Percentiles rank a stretch among this genome's conserved stretches.
These are phyloP conservation scores for Leucoagaricus sp. DNA, from an alignment of 1,284 basidiomycete species.

Conservation along the genomic window DNA sequence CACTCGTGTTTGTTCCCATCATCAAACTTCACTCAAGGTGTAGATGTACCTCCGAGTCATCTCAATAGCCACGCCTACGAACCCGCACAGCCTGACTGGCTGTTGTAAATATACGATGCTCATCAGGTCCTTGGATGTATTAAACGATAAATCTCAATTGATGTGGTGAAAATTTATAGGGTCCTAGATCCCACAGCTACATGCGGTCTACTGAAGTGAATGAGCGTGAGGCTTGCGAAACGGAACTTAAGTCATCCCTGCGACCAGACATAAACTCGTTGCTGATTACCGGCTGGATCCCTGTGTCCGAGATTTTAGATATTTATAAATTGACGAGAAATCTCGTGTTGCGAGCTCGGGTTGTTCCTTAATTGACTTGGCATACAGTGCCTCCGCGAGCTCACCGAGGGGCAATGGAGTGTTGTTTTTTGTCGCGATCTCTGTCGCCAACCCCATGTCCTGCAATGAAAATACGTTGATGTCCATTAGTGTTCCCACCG, in stretches of 20 bases:
- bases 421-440: conserved; percentile 52
- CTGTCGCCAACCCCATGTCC: conserved; percentile 81
- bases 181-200: background rate
- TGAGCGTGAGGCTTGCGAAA: background rate
- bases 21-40: background rate
- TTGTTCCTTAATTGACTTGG: conserved; percentile 48
- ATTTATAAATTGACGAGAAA: conserved; percentile 79
- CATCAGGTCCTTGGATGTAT: background rate
- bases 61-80: background rate
- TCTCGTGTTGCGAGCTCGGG: conserved; percentile 69
- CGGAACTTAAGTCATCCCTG: conserved; percentile 8
- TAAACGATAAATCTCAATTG: background rate
- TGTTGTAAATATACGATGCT: background rate
- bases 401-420: conserved; percentile 66
- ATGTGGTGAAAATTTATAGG: background rate
- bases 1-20: conserved; percentile 5
- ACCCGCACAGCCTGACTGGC: background rate
- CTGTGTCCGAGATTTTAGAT: conserved; percentile 39
- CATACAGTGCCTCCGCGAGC: conserved; percentile 63
- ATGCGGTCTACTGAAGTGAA: background rate
- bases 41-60: background rate
- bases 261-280: conserved; percentile 3
- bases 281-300: conserved; percentile 1
- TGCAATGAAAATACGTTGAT: conserved; percentile 28
- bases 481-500: background rate